phyloP scores from a whole-genome alignment of 192 early-diverging fungal species.

The Phlyctochytrium arcticum region DNA sequence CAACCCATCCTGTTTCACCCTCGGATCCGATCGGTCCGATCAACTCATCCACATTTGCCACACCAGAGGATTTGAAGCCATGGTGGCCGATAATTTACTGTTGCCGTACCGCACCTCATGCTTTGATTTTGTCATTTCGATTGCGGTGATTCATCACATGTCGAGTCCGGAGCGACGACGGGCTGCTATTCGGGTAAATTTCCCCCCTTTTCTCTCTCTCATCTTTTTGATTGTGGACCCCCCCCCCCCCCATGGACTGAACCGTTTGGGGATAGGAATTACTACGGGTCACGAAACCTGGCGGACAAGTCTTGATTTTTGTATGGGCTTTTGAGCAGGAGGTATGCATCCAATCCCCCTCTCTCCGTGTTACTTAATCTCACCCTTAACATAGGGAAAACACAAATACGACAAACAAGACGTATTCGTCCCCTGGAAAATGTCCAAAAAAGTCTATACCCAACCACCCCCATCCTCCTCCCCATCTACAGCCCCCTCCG shows the following conservation, averaged over 20 bases:
- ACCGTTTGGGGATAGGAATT: constrained; percentile 56
- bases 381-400: constrained; percentile 47
- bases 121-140: constrained; percentile 94
- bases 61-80: constrained; percentile 70
- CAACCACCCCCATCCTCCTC: neutral
- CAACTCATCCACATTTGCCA: constrained; percentile 73
- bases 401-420: constrained; percentile 88
- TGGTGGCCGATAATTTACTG: constrained; percentile 75
- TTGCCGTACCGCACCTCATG: constrained; percentile 66
- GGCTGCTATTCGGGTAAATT: constrained; percentile 57
- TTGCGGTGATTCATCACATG: constrained; percentile 95
- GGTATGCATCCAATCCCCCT: constrained; percentile 11
- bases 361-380: neutral
- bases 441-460: constrained; percentile 49
- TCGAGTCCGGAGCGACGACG: constrained; percentile 69
- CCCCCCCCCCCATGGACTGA: neutral
- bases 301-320: constrained; percentile 75
- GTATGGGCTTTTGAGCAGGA: constrained; percentile 97
- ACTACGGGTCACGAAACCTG: constrained; percentile 65
- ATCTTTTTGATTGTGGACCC: neutral
- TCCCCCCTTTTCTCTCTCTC: neutral
- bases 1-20: constrained; percentile 70
- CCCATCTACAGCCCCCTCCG: neutral
- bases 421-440: constrained; percentile 89
- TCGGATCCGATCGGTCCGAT: constrained; percentile 81